Conservation (phyloP, 176 grass and related monocot genomes). For the Oryza glaberrima region DNA sequence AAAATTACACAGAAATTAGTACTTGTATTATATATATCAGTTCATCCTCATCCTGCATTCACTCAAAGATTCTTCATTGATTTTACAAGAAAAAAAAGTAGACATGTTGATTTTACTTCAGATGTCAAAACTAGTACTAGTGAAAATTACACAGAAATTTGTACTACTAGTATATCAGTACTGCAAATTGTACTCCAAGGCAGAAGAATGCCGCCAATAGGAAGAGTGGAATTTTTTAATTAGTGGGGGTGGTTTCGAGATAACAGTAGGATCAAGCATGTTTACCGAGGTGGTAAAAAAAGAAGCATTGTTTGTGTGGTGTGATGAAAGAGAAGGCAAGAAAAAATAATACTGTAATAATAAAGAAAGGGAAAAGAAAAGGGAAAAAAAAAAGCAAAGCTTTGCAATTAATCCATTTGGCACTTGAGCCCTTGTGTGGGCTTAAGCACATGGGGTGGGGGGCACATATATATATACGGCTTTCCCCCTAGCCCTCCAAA, state of each 20-base stretch:
- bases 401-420: slow-evolving; percentile 40
- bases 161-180: too few species aligned
- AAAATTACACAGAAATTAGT: neutral
- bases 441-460: slow-evolving; percentile 31
- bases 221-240: neutral
- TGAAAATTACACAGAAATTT: neutral
- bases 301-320: neutral
- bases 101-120: too few species aligned
- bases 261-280: slow-evolving; percentile 42
- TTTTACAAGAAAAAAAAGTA: too few species aligned
- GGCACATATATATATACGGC: slow-evolving; percentile 44
- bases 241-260: slow-evolving; percentile 4
- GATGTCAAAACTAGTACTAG: too few species aligned
- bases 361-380: neutral
- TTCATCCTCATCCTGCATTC: too few species aligned
- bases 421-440: neutral
- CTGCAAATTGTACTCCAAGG: neutral
- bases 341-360: neutral
- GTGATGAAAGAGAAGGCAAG: neutral
- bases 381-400: neutral
- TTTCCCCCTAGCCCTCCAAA: slow-evolving; percentile 29
- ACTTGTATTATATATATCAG: too few species aligned
- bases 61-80: too few species aligned
- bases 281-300: slow-evolving; percentile 41
- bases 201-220: neutral